A percentile compares a stretch with the other conserved stretches of the same genome.
Conservation (phyloP, 164 flowering plant genomes). For the Vitis vinifera region DNA sequence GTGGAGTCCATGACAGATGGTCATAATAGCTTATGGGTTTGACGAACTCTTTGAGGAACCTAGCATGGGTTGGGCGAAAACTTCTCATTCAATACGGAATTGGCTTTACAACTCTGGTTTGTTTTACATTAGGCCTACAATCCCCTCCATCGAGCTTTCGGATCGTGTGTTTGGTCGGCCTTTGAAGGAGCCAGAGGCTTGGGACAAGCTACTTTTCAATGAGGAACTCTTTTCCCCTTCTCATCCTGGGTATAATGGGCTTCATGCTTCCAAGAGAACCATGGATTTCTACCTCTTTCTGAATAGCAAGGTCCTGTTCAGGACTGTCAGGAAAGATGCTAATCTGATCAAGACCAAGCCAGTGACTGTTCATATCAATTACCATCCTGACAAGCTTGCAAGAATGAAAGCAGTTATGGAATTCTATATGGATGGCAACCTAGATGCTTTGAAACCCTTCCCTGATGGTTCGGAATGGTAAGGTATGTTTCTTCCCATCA, state of each 20-base stretch:
- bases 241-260: conserved; percentile 65
- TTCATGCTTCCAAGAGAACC: conserved; percentile 64
- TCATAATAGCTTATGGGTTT: conserved; percentile 36
- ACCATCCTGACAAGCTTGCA: conserved; percentile 69
- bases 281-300: conserved; percentile 69
- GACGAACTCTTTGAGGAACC: conserved; percentile 25
- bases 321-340: conserved; percentile 59
- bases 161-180: conserved; percentile 68
- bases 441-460: conserved; percentile 61
- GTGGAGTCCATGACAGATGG: conserved; percentile 29
- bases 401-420: conserved; percentile 72
- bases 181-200: conserved; percentile 26
- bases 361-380: conserved; percentile 65
- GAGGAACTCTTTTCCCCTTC: conserved; percentile 76
- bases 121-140: conserved; percentile 56
- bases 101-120: conserved; percentile 56
- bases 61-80: conserved; percentile 58
- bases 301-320: conserved; percentile 79
- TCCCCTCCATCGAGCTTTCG: conserved; percentile 71
- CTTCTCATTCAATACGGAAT: conserved; percentile 75
- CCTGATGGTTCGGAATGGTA: conserved; percentile 70
- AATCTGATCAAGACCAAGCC: conserved; percentile 53
- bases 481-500: not conserved
- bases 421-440: conserved; percentile 56
- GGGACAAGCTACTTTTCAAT: conserved; percentile 83